Base-by-base conservation (phyloP, 306 rosid genomes). In the Lathyrus sativus region DNA sequence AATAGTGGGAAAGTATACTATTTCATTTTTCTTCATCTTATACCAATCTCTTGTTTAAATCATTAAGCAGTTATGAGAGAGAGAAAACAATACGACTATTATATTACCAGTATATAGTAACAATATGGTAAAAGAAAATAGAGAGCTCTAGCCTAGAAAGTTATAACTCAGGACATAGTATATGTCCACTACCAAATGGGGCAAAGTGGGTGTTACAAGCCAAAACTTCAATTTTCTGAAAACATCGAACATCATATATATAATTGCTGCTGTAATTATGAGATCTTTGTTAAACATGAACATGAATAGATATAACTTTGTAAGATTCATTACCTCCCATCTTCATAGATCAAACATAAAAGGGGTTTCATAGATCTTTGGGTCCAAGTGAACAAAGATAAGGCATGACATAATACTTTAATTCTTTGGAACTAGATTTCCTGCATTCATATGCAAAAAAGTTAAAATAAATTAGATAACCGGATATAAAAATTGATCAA, bases 321-420 rank as follows among this genome's bases (percentile, higher is more conserved):
- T 15, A 17, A 54, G 35, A 31, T 63, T 6, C 39, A 62, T 62
- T 79, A 89, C 98, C 96, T 87, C 90, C 99, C 99, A 93, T 80
- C 99, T 88, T 89, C 91, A 78, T 76, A 86, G 99, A 75, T 90
- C 76, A 72, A 93, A 93, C 45, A 82, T 48, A 66, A 67, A 82
- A 13, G 99, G 88, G 72, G 84, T 84, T 72, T 80, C 71, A 9
- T 88, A 93, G 67, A 74, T 88, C 11, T 73, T 79, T 70, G 53
- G 71, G 51, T 85, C n/a, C n/a, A n/a, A 74, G 78, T 93, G 99
- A 76, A 93, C 90, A 4, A 97, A 85, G 11, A 73, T 83, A 62
- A 93, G 85, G 15, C 89, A 93, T 13, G 99, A 89, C 96, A 93
- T 75, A 33, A 81, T 71, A 45, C 84, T 4, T 79, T 88, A 84